These are phyloP conservation scores for Abrus precatorius DNA, from an alignment of 306 rosid species.

Conservation along the genomic window DNA sequence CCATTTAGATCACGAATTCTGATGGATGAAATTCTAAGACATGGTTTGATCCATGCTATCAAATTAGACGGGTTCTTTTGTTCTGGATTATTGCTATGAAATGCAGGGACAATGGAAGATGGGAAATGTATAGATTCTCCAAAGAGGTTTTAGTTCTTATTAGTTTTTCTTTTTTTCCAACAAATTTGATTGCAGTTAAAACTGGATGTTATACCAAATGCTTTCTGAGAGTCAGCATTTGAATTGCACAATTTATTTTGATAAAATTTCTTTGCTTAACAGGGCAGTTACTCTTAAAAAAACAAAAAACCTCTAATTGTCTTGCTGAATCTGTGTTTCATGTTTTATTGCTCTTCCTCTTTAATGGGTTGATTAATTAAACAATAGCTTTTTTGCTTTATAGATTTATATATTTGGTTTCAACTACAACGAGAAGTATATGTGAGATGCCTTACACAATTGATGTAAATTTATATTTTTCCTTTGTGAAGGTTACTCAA, in stretches of 20 bases:
- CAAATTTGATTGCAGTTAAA: background rate
- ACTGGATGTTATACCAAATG: background rate
- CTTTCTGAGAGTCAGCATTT: background rate
- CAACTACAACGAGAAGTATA: background rate
- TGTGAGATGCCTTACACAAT: background rate
- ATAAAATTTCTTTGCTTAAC: background rate
- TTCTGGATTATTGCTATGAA: constrained; percentile 48
- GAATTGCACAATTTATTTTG: background rate
- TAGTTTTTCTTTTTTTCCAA: background rate
- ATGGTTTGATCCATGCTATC: constrained; percentile 44
- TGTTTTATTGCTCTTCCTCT: background rate
- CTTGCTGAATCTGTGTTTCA: constrained; percentile 18
- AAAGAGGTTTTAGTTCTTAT: background rate
- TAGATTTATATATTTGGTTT: constrained; percentile 12
- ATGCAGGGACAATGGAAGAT: constrained; percentile 38
- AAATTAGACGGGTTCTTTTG: constrained; percentile 25
- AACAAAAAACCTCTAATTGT: background rate
- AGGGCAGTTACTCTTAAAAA: background rate
- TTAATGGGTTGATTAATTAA: background rate
- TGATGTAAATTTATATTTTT: constrained; percentile 41
- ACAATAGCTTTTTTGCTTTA: background rate
- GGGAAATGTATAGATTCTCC: constrained; percentile 14
- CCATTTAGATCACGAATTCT: constrained; percentile 35
- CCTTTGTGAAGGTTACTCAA: constrained; percentile 79
- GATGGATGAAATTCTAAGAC: constrained; percentile 38